Conservation (phyloP, 2,329 filamentous ascomycete genomes). For the Neoascochyta sp. region DNA sequence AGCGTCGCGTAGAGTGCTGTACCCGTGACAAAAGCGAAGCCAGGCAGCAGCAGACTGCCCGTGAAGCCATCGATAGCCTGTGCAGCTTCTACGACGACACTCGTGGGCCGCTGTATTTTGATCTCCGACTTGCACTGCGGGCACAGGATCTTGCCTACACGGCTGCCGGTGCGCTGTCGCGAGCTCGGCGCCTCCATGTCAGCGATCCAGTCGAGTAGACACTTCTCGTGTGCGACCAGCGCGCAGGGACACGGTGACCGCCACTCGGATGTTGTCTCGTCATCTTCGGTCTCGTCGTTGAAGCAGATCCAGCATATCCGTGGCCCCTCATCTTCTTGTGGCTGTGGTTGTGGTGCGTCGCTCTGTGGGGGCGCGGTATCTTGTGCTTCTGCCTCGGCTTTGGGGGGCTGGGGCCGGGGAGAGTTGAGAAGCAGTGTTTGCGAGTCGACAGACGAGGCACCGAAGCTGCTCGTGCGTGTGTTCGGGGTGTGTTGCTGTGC, state of each 20-base stretch:
- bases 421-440: constrained; percentile 46
- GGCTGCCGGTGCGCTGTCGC: constrained; percentile 45
- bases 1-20: constrained; percentile 44
- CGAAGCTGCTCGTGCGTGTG: constrained; percentile 36
- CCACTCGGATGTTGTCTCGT: constrained; percentile 64
- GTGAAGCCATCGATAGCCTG: constrained; percentile 57
- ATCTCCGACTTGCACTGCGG: constrained; percentile 88
- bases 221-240: constrained; percentile 84
- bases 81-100: constrained; percentile 65
- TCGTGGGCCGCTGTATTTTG: constrained; percentile 68
- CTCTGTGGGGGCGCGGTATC: constrained; percentile 12
- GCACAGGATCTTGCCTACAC: constrained; percentile 65
- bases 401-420: constrained; percentile 14
- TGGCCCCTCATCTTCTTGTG: constrained; percentile 34
- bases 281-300: constrained; percentile 61
- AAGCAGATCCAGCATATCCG: constrained; percentile 69
- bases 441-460: constrained; percentile 44
- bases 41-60: constrained; percentile 60
- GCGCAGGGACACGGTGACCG: constrained; percentile 87
- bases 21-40: constrained; percentile 55
- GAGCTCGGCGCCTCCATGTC: constrained; percentile 69
- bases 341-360: constrained; percentile 12
- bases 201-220: constrained; percentile 88
- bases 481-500: constrained; percentile 15
- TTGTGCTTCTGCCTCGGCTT: constrained; percentile 12